Percentiles rank a stretch among this genome's conserved stretches.
phyloP scores from a whole-genome alignment of 2,329 filamentous ascomycete species.

The Chaetomium olivaceum region DNA sequence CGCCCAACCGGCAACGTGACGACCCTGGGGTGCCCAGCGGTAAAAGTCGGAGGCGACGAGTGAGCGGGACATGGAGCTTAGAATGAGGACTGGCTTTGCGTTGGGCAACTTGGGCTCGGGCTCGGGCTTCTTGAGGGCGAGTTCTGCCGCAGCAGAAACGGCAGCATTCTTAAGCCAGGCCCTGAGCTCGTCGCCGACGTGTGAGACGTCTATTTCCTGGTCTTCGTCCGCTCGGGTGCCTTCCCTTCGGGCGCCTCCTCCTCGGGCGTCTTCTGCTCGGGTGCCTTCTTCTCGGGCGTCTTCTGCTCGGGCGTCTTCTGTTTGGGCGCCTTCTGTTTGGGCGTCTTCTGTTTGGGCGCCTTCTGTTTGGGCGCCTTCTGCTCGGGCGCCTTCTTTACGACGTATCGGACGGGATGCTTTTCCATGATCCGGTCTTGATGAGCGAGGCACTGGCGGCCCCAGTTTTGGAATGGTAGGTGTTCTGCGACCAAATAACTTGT shows the following conservation, averaged over 20 bases:
- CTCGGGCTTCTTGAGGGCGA: background rate
- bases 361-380: background rate
- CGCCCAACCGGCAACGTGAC: slow-evolving; percentile 68
- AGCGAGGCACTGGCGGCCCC: background rate
- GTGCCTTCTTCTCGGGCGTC: too few species aligned
- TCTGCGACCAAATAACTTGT: slow-evolving; percentile 12
- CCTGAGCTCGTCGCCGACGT: slow-evolving; percentile 19
- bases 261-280: too few species aligned
- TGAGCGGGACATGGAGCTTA: slow-evolving; percentile 59
- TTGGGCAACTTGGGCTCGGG: background rate
- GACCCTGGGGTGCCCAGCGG: slow-evolving; percentile 61
- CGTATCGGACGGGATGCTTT: background rate
- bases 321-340: background rate
- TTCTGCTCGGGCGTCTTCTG: background rate
- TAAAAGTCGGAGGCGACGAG: slow-evolving; percentile 70
- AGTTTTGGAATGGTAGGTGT: background rate
- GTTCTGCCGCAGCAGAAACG: background rate
- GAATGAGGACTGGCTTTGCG: slow-evolving; percentile 47
- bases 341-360: background rate
- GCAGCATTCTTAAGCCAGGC: slow-evolving; percentile 20
- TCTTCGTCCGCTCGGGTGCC: background rate
- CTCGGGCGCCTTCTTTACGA: background rate
- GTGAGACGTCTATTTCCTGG: background rate
- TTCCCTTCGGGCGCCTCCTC: too few species aligned
- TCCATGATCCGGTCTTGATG: background rate